Base-by-base conservation (phyloP, 2,329 filamentous ascomycete species). In the Hypomyces rosellus region DNA sequence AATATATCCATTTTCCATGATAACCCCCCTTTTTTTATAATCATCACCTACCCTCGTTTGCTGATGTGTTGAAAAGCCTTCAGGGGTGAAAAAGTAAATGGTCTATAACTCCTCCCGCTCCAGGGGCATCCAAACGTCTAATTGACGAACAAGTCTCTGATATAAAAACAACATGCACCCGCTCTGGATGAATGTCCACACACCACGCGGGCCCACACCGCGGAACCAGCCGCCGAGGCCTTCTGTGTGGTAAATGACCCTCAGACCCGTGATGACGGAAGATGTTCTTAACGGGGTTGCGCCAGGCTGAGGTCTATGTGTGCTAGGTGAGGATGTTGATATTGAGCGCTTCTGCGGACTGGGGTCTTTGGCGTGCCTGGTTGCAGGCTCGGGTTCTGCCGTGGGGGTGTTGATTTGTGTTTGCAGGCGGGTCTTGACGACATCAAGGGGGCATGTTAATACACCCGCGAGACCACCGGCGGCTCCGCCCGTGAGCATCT, bases 161-260 rank as follows among this genome's bases (percentile, higher is more conserved):
- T 97, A 97, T 66, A 96, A 75, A 60, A 97, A 91, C 65, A 97
- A 75, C 92, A 97, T 97, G 57, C 89, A 95, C 39, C 91, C 88
- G 63, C 88, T 96, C 73, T 99, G 93, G 51, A 97, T 89, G 63
- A 92, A 96, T 18, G 93, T 99, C 93, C 93, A 99, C 13, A 97
- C 89, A 51, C 86, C 86, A 48, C 93, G 82, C 2, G 93, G 93
- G 0, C 92, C 92, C 2, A 99, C 92, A 22, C 93, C 93, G 51
- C 93, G 82, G 70, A 99, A 99, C 84, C 89, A 95, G 1, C 93
- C 95, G 2, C 80, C 80, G 14, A 97, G 60, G 1, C 93, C 93
- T 69, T 99, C 93, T 5, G 86, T 89, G 58, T 81, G 83, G 71
- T 97, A 99, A 61, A 99, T 95, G 57, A 96, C 79, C 59, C 78